Base-by-base conservation (phyloP, 352 stramenopile species). In the Phytophthora pluvialis region DNA sequence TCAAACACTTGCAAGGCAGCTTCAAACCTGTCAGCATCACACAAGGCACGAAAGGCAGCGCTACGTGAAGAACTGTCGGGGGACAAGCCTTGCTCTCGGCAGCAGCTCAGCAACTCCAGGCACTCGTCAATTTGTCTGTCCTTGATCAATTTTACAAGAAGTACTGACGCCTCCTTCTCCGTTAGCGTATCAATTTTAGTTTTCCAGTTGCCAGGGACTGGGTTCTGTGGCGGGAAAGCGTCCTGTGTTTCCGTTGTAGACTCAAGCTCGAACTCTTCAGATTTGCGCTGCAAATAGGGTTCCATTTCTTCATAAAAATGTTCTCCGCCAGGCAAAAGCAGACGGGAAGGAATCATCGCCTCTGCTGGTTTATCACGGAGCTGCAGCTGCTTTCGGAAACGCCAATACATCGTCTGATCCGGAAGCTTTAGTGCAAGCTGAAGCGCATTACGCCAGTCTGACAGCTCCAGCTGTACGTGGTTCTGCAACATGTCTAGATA, bases 331-430 rank as follows among this genome's bases (percentile, higher is more conserved):
- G 21, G 10, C 42, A 48, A 33, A 29, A 48, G 9, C 21, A 48
- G 21, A 13, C 6, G 18, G n/a, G 42, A 29, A 48, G 42, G 21
- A 32, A 48, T 26, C 42, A 18, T 48, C 25, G 42, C 21, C 11
- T 48, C 42, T 32, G 12, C 10, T 32, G 42, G 12, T n/a, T n/a
- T 48, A 31, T 48, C 15, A 26, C 39, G n/a, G n/a, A 21, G 39
- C n/a, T 45, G 39, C 39, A 45, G 26, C 39, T 45, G 39, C 16
- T 45, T 45, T 3, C 39, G 39, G 39, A 45, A 45, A 9, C 9
- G 16, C 39, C 39, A 45, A 45, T 45, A 45, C 39, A 45, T 45
- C 8, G 16, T 45, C 39, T 45, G 39, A 12, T 45, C 39, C 16
- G 39, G 39, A 13, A 45, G 39, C 12, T 45, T 11, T 4, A 45